phyloP scores from a whole-genome alignment of 257 asterid species.

The Euphrasia confusa region DNA sequence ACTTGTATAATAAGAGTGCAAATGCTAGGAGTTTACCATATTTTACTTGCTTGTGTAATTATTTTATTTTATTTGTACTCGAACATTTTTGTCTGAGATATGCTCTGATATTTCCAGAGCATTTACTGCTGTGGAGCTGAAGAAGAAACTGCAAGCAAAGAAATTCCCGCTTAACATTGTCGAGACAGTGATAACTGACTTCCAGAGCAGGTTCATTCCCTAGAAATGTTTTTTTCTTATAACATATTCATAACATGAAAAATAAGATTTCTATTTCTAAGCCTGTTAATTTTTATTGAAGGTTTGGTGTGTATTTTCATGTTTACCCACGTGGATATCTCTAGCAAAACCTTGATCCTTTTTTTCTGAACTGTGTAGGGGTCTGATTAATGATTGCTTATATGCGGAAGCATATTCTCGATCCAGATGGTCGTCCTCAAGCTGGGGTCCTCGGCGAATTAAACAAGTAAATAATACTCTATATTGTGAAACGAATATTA shows the following conservation, averaged over 20 bases:
- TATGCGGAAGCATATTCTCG: conserved; percentile 81
- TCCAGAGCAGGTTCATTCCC: conserved; percentile 54
- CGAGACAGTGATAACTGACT: conserved; percentile 60
- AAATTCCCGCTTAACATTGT: conserved; percentile 44
- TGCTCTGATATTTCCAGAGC: conserved; percentile 50
- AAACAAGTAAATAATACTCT: conserved; percentile 50
- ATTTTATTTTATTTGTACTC: not conserved
- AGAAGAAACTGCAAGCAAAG: conserved; percentile 66
- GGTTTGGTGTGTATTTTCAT: conserved; percentile 8
- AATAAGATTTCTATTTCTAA: conserved; percentile 18
- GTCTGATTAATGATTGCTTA: conserved; percentile 71
- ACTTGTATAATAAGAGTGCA: not conserved
- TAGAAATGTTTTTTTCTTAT: conserved; percentile 1
- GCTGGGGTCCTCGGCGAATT: conserved; percentile 93
- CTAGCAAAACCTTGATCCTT: conserved; percentile 19
- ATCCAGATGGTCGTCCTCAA: conserved; percentile 89
- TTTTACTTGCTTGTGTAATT: conserved; percentile 9
- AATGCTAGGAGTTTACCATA: not conserved
- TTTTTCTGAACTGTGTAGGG: conserved; percentile 40
- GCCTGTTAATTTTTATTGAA: conserved; percentile 6
- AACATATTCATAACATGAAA: conserved; percentile 8
- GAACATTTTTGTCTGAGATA: conserved; percentile 15
- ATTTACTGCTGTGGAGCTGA: conserved; percentile 66
- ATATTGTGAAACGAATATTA: not conserved
- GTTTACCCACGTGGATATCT: conserved; percentile 8